Conservation (phyloP, 495 filamentous ascomycete species). For the Parachaetomium inaequale region DNA sequence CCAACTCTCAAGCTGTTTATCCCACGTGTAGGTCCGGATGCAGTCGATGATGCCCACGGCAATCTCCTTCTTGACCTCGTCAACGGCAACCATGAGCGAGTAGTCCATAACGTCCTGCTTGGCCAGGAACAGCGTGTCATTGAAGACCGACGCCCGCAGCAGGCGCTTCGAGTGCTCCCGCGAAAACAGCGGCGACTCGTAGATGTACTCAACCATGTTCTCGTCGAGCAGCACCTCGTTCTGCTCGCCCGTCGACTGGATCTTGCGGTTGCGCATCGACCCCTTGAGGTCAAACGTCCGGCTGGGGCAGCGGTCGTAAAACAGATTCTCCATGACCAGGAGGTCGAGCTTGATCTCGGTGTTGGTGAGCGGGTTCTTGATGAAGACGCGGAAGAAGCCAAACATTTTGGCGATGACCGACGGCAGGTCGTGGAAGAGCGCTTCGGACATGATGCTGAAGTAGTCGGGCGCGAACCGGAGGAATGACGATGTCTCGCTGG, state of each 20-base stretch:
- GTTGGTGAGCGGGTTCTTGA: conserved; percentile 89
- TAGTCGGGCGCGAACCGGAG: conserved; percentile 93
- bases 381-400: conserved; percentile 94
- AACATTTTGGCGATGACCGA: conserved; percentile 99
- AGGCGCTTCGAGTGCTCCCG: conserved; percentile 91
- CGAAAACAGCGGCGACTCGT: conserved; percentile 90
- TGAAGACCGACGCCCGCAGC: conserved; percentile 84
- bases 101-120: conserved; percentile 99
- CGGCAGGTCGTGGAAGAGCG: conserved; percentile 91
- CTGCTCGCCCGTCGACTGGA: conserved; percentile 88
- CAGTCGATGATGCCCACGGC: conserved; percentile 98
- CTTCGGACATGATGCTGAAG: conserved; percentile 94
- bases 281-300: conserved; percentile 98
- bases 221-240: conserved; percentile 96
- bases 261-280: conserved; percentile 96
- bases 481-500: conserved; percentile 90
- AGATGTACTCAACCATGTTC: conserved; percentile 99
- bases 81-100: conserved; percentile 95
- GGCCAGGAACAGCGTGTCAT: conserved; percentile 91
- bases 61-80: conserved; percentile 82
- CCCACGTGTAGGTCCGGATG: conserved; percentile 98
- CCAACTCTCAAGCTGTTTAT: conserved; percentile 98
- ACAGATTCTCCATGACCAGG: conserved; percentile 96
- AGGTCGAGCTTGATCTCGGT: conserved; percentile 94
- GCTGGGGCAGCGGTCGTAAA: conserved; percentile 88